phyloP scores from a whole-genome alignment of 441 rosid genomes.

The Geranium incanum region DNA sequence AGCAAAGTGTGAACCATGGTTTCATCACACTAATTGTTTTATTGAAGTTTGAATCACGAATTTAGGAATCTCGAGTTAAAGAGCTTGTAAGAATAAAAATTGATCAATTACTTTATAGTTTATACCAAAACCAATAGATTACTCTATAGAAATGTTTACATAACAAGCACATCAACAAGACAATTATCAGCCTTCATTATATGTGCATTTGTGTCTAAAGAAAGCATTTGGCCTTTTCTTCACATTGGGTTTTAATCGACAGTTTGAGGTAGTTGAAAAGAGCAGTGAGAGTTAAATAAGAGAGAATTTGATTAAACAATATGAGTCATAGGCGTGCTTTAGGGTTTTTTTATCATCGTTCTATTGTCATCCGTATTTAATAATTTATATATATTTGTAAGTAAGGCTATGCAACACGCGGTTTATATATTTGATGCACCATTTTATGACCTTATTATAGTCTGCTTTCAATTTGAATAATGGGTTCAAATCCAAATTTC shows the following conservation, averaged over 20 bases:
- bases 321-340: neutral
- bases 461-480: constrained; percentile 38
- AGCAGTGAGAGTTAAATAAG: neutral
- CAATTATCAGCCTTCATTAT: neutral
- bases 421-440: constrained; percentile 35
- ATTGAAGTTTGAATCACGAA: too few relatives aligned
- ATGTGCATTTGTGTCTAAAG: too few relatives aligned
- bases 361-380: neutral
- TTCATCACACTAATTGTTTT: too few relatives aligned
- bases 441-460: constrained; percentile 36
- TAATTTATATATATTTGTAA: neutral
- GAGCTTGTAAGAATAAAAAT: too few relatives aligned
- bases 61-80: too few relatives aligned
- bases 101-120: too few relatives aligned
- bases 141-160: too few relatives aligned
- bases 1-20: too few relatives aligned
- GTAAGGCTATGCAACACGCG: neutral
- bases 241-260: neutral
- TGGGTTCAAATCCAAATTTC: constrained; percentile 12
- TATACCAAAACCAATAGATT: too few relatives aligned
- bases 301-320: neutral
- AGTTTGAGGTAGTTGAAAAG: neutral
- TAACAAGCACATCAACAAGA: neutral
- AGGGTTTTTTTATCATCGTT: neutral
- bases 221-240: neutral